Evolutionary conservation across 176 grass and related monocot genomes (phyloP).

Genomic region (Avena sativa): DNA sequence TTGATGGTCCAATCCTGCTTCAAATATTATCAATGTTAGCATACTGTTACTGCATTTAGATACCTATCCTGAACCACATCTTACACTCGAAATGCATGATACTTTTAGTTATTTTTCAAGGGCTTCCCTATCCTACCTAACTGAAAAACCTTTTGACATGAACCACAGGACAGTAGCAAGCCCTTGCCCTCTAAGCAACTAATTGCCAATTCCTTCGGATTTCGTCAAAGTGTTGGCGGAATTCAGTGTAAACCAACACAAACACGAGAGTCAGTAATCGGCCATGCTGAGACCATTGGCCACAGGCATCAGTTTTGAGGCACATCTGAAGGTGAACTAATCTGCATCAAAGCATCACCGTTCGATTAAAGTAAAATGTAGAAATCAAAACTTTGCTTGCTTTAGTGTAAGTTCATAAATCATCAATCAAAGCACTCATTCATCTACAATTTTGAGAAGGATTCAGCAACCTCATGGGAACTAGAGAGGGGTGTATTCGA

Average conservation of each 20-base stretch:
- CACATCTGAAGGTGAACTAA: background rate
- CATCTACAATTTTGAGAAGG: background rate
- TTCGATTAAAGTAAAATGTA: background rate
- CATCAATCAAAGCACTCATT: background rate
- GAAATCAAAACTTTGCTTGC: background rate
- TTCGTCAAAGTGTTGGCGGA: background rate
- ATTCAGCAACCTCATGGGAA: background rate
- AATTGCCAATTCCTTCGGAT: background rate
- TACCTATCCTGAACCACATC: slow-evolving; percentile 11
- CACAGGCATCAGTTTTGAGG: background rate
- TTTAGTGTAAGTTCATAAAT: background rate
- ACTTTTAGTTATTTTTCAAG: background rate
- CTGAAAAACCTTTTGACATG: slow-evolving; percentile 20
- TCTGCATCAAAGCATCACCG: background rate
- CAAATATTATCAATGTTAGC: background rate
- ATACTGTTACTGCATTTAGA: background rate
- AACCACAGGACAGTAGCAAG: background rate
- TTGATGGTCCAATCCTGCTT: background rate
- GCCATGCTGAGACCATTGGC: background rate
- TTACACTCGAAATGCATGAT: slow-evolving; percentile 27
- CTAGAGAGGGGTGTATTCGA: background rate
- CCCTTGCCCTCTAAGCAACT: slow-evolving; percentile 10
- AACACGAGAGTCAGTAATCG: background rate
- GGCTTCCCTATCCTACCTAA: background rate
- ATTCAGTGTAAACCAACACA: background rate